Evolutionary conservation across 495 filamentous ascomycete genomes (phyloP).

Genomic region (Tuber magnatum): DNA sequence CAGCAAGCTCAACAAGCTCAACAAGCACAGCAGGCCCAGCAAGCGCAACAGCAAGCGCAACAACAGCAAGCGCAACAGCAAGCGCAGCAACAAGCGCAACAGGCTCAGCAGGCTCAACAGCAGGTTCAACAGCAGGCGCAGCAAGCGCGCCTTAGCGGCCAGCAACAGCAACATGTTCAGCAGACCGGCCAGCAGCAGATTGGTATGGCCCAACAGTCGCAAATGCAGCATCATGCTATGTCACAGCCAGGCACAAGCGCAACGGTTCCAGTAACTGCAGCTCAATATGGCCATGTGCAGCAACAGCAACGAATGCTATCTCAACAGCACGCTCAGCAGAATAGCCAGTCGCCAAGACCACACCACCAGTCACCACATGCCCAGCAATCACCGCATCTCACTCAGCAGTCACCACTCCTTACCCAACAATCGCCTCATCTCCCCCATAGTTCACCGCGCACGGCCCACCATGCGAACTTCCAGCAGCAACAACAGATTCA

Average conservation of each 20-base stretch:
- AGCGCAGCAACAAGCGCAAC: constrained; percentile 40
- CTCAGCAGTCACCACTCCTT: constrained; percentile 28
- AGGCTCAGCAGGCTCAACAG: constrained; percentile 38
- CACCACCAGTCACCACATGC: constrained; percentile 35
- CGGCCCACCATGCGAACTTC: constrained; percentile 21
- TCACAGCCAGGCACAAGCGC: constrained; percentile 22
- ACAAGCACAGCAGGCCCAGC: constrained; percentile 15
- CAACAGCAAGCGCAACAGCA: constrained; percentile 43
- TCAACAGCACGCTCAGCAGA: constrained; percentile 27
- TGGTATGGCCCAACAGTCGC: constrained; percentile 24
- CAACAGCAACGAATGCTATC: constrained; percentile 18
- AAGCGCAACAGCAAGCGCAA: constrained; percentile 19
- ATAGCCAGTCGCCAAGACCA: constrained; percentile 10
- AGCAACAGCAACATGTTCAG: constrained; percentile 25
- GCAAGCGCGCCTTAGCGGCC: constrained; percentile 34
- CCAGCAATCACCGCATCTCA: constrained; percentile 26
- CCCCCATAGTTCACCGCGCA: constrained; percentile 32
- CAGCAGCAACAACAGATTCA: constrained; percentile 33
- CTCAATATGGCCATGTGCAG: constrained; percentile 28
- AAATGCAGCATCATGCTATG: constrained; percentile 34
- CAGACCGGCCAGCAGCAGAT: constrained; percentile 26
- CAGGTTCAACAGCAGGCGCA: constrained; percentile 41
- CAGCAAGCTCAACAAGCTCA: constrained; percentile 35
- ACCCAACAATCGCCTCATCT: constrained; percentile 23
- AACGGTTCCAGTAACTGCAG: constrained; percentile 9